Base-by-base conservation (phyloP, 2,329 filamentous ascomycete species). In the Exophiala phaeomuriformis region DNA sequence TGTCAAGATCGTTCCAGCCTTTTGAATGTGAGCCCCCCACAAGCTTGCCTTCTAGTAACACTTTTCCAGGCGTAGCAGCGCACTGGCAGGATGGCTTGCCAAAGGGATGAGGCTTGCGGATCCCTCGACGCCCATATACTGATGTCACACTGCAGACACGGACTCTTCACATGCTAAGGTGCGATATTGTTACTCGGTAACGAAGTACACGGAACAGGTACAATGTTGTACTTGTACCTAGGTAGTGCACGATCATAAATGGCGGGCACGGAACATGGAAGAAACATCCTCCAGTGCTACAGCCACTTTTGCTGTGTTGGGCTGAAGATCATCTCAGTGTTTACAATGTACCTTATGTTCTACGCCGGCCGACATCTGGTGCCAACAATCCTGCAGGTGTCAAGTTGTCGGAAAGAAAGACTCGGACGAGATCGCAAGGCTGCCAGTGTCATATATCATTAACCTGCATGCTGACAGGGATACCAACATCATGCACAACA, bases 101-200 rank as follows among this genome's bases (percentile, higher is more conserved):
- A 19, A 19, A 19, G 7, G 36, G 36, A 39, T 39, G 36, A 12
- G 29, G 28, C 41, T 29, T 6, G 19, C 41, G 6, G 41, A n/a
- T 7, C 19, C 28, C 10, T 7, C 27, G 30, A 45, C 42, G 42
- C 42, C 42, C 29, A n/a, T n/a, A 8, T 4, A 31, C 46, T 54
- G 55, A 57, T 57, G 55, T 57, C 55, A 57, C 49, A n/a, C 32
- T 55, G 54, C 51, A 57, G 51, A 41, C 3, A 33, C 27, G 5
- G 9, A 3, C 32, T 6, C 42, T 45, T 32, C 42, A 45, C 42
- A 45, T 32, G 42, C 19, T 19, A 19, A 19, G 19, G 19, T 19
- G 19, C 19, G 19, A n/a, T n/a, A 39, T 28, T 12, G 33, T 33
- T 37, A 5, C 29, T 32, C 29, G 28, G 29, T 28, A 12, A 33